Conservation (phyloP, 2,329 filamentous ascomycete genomes). For the Neonectria faginata region DNA sequence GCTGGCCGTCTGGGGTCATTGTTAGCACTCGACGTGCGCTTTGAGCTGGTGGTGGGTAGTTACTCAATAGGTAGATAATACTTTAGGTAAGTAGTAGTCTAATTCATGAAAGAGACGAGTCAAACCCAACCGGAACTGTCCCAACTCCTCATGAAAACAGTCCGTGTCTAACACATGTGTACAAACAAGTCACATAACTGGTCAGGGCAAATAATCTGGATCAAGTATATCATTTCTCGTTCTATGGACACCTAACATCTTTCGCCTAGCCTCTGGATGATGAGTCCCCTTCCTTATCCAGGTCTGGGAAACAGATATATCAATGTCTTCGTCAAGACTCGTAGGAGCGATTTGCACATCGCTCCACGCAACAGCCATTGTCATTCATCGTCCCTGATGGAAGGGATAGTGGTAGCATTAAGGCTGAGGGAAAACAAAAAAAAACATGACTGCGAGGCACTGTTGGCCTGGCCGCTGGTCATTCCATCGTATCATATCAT, state of each 20-base stretch:
- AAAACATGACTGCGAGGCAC: conserved; percentile 41
- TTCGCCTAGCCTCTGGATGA: conserved; percentile 28
- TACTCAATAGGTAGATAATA: conserved; percentile 2
- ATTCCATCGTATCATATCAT: conserved; percentile 47
- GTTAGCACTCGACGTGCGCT: not conserved
- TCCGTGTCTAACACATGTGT: too few species aligned
- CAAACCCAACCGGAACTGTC: not conserved
- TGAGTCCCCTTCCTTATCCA: conserved; percentile 15
- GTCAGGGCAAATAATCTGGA: conserved; percentile 13
- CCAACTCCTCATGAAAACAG: too few species aligned
- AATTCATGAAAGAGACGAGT: conserved; percentile 13
- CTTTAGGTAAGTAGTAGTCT: conserved; percentile 6
- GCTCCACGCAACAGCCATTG: conserved; percentile 14
- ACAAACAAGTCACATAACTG: not conserved
- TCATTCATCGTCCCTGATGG: conserved; percentile 11
- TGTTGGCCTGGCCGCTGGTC: conserved; percentile 44
- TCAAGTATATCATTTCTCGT: conserved; percentile 44
- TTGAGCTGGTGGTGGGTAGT: not conserved
- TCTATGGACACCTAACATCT: conserved; percentile 43
- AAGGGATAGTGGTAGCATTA: conserved; percentile 14
- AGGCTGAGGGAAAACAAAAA: conserved; percentile 29
- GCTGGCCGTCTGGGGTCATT: not conserved
- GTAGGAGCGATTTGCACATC: conserved; percentile 9
- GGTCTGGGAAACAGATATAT: conserved; percentile 28
- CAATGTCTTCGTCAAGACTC: conserved; percentile 35